Conservation (phyloP, 2,329 filamentous ascomycete species). For the Penicillium freii region DNA sequence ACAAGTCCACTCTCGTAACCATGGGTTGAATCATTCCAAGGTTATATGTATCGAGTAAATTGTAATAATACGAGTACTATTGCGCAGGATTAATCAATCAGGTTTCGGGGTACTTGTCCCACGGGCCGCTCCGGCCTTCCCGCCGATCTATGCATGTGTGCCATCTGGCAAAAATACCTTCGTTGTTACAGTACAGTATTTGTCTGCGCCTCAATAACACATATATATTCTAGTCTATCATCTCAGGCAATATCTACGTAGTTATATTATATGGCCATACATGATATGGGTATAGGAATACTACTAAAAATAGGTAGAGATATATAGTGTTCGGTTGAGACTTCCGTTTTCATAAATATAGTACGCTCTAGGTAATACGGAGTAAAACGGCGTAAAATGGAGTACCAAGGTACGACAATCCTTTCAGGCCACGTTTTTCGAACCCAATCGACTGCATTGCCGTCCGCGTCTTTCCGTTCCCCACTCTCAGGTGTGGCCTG, state of each 20-base stretch:
- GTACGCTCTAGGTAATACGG: background rate
- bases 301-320: background rate
- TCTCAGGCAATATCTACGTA: no score
- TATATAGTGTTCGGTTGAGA: background rate
- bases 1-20: background rate
- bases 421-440: constrained; percentile 16
- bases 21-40: constrained; percentile 4
- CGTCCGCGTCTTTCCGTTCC: constrained; percentile 37
- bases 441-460: constrained; percentile 37
- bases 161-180: constrained; percentile 15
- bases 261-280: background rate
- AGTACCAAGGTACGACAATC: constrained; percentile 1
- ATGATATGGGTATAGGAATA: background rate
- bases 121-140: constrained; percentile 32
- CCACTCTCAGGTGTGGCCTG: constrained; percentile 24
- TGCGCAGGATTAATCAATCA: constrained; percentile 14
- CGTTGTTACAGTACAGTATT: constrained; percentile 1
- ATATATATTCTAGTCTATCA: background rate
- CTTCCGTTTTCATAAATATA: constrained; percentile 2
- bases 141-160: constrained; percentile 31
- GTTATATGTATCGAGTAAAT: constrained; percentile 2
- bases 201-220: background rate
- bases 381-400: constrained; percentile 1
- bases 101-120: constrained; percentile 26
- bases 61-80: constrained; percentile 15